Base-by-base conservation (phyloP, 139 green algal genomes). In the Chlamydomonas urium region DNA sequence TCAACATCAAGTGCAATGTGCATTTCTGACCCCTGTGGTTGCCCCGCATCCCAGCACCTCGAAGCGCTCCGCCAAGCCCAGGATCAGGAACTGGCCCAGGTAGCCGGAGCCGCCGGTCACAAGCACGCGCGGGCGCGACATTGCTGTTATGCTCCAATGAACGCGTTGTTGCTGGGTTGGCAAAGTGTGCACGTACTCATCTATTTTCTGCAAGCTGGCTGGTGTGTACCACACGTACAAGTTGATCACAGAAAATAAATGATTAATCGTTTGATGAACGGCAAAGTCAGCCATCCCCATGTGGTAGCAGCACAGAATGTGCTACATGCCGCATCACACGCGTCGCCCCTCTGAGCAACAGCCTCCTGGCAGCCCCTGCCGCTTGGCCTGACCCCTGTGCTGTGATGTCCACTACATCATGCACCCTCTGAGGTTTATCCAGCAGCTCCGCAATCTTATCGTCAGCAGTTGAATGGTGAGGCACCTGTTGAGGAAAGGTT, bases 71-170 rank as follows among this genome's bases (percentile, higher is more conserved):
- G 53, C 24, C 53, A 62, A 62, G 10, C 6, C 60, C 28, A 62
- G 14, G n/a, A 87, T 67, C 3, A 87, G 34, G 62, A 86, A 86
- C 47, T 86, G 79, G 2, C 84, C 84, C 4, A 85, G 57, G 48
- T 89, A 89, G 1, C 84, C 84, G 17, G 69, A 81, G 0, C 81
- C 84, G 1, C 84, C 84, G 0, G 76, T 84, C 0, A 89, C 33
- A 0, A 89, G 75, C 3, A 89, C 33, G 29, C 29, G 6, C 60
- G 29, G n/a, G 19, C 10, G 26, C 56, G 17, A 26, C 21, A 17
- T 26, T 26, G 45, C 45, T 56, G 21, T 56, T 56, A n/a, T n/a
- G n/a, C n/a, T n/a, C n/a, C n/a, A n/a, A n/a, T 56, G 45, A 56
- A 56, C 45, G 45, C 17, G 21, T 56, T 56, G 45, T n/a, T n/a